Evolutionary conservation across 192 early-diverging fungal species (phyloP), one percentile per base, ranked within the genome.

Genomic region (Pecoramyces ruminantium): DNA sequence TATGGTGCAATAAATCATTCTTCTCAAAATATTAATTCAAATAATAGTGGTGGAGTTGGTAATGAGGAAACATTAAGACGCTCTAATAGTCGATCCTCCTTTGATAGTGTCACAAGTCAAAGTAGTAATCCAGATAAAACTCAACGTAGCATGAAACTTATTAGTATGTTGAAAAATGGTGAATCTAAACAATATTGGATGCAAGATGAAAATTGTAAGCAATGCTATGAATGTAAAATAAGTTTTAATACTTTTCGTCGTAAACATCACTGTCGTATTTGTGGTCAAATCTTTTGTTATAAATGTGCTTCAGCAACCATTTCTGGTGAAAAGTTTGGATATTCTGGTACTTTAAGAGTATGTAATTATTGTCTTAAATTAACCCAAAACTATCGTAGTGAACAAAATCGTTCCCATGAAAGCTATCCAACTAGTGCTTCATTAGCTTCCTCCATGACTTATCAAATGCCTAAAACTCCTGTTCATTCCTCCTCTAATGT

Each of bases 231-330:
- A n/a, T 95, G 94, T 85, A 90, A 92, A 80, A 85, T 85, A 21
- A 87, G 88, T 5, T 95, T 95, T 81, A 90, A 88, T 27, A 85
- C 92, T 0, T 89, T 93, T 51, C 86, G 93, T 30, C 85, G 94
- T 38, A 91, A 87, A 77, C 94, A 95, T 82, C 94, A 95, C 80
- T 95, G 94, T 83, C 87, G 94, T 30, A 92, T 93, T 39, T 95
- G 94, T 87, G 94, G 93, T 90, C 93, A 92, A 78, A 94, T 94
- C 18, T 93, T 94, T 81, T 94, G 94, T 83, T 86, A 88, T 29
- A 88, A 88, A 80, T 95, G 94, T 85, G 92, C 94, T 1, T 92
- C 90, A 9, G 87, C 91, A 28, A 89, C 89, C 16, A 90, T 94
- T 27, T 83, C 90, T 13, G 93, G 93, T 34, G 86, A 88, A 40